Conservation (phyloP, 495 filamentous ascomycete species). For the Amniculicola lignicola region DNA sequence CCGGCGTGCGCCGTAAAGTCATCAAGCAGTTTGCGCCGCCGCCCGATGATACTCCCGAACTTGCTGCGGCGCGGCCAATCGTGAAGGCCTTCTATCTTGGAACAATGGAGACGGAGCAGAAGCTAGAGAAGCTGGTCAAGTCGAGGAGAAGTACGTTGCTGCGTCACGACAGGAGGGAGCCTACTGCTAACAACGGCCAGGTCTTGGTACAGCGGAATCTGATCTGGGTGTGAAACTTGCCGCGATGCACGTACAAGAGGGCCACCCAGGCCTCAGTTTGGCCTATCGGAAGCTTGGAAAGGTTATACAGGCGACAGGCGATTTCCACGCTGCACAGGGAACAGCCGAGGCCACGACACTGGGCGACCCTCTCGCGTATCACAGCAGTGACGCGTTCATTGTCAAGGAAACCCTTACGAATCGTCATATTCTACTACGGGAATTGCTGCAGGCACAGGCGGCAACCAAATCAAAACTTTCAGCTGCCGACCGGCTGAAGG, state of each 20-base stretch:
- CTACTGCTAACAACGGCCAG: conserved; percentile 45
- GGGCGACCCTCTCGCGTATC: conserved; percentile 89
- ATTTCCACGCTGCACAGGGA: conserved; percentile 95
- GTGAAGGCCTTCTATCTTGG: conserved; percentile 96
- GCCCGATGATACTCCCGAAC: conserved; percentile 93
- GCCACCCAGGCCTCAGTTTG: conserved; percentile 77
- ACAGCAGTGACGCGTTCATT: conserved; percentile 93
- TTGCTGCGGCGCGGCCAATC: conserved; percentile 80
- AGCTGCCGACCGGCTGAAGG: conserved; percentile 84
- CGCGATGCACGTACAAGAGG: conserved; percentile 81
- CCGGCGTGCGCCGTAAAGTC: conserved; percentile 87
- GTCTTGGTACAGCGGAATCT: conserved; percentile 85
- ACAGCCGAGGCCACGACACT: conserved; percentile 95
- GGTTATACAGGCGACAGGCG: conserved; percentile 85
- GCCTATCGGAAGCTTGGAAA: conserved; percentile 96
- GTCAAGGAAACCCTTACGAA: conserved; percentile 99
- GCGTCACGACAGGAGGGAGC: not conserved
- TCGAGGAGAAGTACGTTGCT: conserved; percentile 70
- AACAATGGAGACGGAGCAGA: conserved; percentile 92
- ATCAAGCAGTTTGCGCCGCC: conserved; percentile 99
- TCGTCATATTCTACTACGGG: conserved; percentile 94
- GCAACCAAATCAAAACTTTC: conserved; percentile 70
- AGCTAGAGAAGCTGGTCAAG: conserved; percentile 91
- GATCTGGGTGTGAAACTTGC: conserved; percentile 89
- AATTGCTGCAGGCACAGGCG: conserved; percentile 84